Conservation (phyloP, 139 green algal species). For the Microglena sp. region DNA sequence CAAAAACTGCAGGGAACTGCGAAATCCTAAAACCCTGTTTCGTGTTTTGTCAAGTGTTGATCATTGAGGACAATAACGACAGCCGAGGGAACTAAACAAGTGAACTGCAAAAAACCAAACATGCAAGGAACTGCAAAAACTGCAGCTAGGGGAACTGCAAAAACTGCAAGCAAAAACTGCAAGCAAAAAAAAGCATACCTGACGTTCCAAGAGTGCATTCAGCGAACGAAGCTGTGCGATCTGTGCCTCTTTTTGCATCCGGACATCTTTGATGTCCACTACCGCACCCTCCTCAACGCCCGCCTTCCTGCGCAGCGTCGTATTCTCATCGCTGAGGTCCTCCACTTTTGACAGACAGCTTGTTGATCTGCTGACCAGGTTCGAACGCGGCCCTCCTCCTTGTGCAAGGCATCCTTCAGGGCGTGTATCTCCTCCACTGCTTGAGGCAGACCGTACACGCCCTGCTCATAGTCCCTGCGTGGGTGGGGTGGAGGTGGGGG, state of each 20-base stretch:
- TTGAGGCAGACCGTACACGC: slow-evolving; percentile 57
- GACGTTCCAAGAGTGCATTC: slow-evolving; percentile 48
- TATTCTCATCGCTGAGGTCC: slow-evolving; percentile 51
- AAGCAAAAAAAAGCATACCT: too few species aligned
- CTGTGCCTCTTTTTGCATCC: slow-evolving; percentile 45
- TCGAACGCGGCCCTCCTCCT: slow-evolving; percentile 24
- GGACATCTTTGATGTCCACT: slow-evolving; percentile 41
- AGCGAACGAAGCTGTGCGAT: slow-evolving; percentile 48
- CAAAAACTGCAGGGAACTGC: too few species aligned
- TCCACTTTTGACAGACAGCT: slow-evolving; percentile 35
- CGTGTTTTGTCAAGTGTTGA: too few species aligned
- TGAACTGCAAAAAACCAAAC: too few species aligned
- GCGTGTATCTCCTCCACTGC: slow-evolving; percentile 46
- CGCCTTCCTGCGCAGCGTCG: slow-evolving; percentile 33
- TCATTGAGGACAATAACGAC: too few species aligned
- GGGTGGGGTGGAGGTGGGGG: too few species aligned
- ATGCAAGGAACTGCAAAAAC: too few species aligned
- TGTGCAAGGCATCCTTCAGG: slow-evolving; percentile 38
- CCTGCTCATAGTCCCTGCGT: slow-evolving; percentile 40
- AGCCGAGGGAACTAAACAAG: too few species aligned
- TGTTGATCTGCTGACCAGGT: slow-evolving; percentile 33
- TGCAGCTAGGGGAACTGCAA: too few species aligned
- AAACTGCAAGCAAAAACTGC: too few species aligned
- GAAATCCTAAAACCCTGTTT: too few species aligned
- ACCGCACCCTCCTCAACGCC: slow-evolving; percentile 23